Evolutionary conservation across 441 rosid species (phyloP).

Genomic region (Kokia cookei): DNA sequence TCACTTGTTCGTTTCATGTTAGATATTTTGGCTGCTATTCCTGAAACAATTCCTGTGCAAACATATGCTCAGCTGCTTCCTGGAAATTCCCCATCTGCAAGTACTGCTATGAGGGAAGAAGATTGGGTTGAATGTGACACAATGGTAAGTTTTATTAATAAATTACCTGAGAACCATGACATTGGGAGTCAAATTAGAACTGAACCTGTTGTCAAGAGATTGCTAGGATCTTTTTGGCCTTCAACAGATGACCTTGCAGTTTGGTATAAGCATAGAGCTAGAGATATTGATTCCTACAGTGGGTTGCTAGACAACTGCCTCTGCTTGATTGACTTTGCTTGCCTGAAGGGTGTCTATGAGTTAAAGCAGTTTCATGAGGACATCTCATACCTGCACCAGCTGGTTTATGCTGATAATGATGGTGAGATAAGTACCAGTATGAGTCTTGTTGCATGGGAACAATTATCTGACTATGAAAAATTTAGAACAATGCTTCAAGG

Average conservation of each 20-base stretch:
- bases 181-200: constrained; percentile 53
- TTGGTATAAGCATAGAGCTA: constrained; percentile 92
- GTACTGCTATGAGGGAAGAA: constrained; percentile 76
- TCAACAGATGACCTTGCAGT: constrained; percentile 53
- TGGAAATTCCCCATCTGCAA: constrained; percentile 67
- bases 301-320: constrained; percentile 93
- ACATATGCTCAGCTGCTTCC: constrained; percentile 93
- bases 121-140: constrained; percentile 98
- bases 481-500: constrained; percentile 75
- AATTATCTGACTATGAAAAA: constrained; percentile 79
- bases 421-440: constrained; percentile 46
- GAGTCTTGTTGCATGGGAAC: constrained; percentile 81
- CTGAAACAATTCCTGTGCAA: constrained; percentile 91
- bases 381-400: constrained; percentile 67
- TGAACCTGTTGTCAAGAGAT: constrained; percentile 67
- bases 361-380: constrained; percentile 75
- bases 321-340: constrained; percentile 71
- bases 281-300: constrained; percentile 78
- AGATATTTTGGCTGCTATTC: constrained; percentile 74
- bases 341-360: constrained; percentile 67
- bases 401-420: constrained; percentile 58
- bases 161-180: constrained; percentile 49
- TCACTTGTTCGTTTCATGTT: constrained; percentile 63
- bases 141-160: constrained; percentile 58
- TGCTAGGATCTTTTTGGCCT: constrained; percentile 66